Percentiles rank a stretch among this genome's conserved stretches.
Evolutionary conservation across 176 grass and related monocot genomes (phyloP).

Genomic region (Thalia dealbata): DNA sequence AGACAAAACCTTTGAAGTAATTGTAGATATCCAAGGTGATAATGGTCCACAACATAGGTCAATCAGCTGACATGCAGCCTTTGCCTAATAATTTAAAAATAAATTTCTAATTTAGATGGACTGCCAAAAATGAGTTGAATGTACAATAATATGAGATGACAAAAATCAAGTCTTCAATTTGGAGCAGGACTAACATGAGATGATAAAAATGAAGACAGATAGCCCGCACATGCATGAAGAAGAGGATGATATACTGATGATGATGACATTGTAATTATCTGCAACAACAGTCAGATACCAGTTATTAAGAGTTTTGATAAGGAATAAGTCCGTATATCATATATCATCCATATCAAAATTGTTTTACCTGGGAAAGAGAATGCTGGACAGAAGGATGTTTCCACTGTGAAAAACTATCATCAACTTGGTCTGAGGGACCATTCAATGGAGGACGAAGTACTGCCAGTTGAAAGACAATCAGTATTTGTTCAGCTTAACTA

Average conservation of each 20-base stretch:
- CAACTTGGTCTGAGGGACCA: constrained; percentile 48
- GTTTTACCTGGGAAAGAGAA: constrained; percentile 74
- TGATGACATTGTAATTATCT: constrained; percentile 83
- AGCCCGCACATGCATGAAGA: constrained; percentile 79
- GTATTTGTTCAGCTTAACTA: constrained; percentile 17
- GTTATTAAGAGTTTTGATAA: neutral
- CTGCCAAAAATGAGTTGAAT: constrained; percentile 6
- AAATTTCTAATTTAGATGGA: constrained; percentile 17
- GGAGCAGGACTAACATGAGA: constrained; percentile 52
- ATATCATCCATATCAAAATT: neutral
- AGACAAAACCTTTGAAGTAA: constrained; percentile 63
- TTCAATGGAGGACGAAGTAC: constrained; percentile 71
- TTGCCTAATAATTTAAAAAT: constrained; percentile 48
- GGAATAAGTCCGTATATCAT: constrained; percentile 1
- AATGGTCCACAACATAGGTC: constrained; percentile 80
- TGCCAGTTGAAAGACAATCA: constrained; percentile 31
- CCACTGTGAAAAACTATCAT: constrained; percentile 84
- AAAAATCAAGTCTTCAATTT: constrained; percentile 22
- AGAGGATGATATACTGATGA: constrained; percentile 70
- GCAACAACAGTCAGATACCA: constrained; percentile 26
- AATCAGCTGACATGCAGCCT: constrained; percentile 83
- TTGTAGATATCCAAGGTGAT: constrained; percentile 67
- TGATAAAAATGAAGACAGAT: constrained; percentile 76
- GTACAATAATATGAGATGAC: neutral
- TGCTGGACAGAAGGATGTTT: constrained; percentile 58